Evolutionary conservation across 495 filamentous ascomycete species (phyloP), one percentile per base, ranked within the genome.

Genomic region (Annulohypoxylon nitens): DNA sequence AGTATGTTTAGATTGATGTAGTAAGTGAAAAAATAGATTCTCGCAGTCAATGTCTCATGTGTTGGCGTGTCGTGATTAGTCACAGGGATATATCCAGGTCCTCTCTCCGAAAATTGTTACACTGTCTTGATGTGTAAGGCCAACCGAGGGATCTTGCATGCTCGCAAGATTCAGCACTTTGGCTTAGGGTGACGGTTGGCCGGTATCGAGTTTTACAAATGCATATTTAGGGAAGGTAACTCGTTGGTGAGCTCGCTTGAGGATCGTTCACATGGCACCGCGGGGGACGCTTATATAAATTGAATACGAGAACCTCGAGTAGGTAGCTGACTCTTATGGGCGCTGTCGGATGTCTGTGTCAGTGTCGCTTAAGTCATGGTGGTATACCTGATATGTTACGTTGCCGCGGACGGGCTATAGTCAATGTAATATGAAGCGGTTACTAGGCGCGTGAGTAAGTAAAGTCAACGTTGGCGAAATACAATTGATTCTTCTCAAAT

Each of bases 31-130:
- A 11, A 43, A 14, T 43, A 43, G 39, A 11, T 2, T 39, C 36
- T 4, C 26, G 41, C 45, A 63, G 14, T 18, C 11, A 2, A 43
- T 65, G 70, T 73, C 70, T 73, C 65, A 73, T 69, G 61, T 61
- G 70, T 50, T 73, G 70, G 70, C 70, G 20, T 12, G 23, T 33
- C 51, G 10, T 61, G 65, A 74, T 69, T 74, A 74, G 66, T 74
- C 48, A 20, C 39, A 2, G 8, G n/a, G 14, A 39, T 33, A 64
- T 69, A 74, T 51, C 39, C 57, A 66, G 61, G 57, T 69, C 39
- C 34, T 54, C 47, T 45, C 25, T 43, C 51, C 30, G 9, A 47
- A 34, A 60, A 11, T 9, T 12, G 37, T 12, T 11, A 7, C 37
- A 39, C 37, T 11, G 37, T 30, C 30, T 6, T 30, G 5, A 2